Percentiles rank a stretch among this genome's conserved stretches.
Conservation (phyloP, 2,329 filamentous ascomycete species). For the Leptographium procerum region DNA sequence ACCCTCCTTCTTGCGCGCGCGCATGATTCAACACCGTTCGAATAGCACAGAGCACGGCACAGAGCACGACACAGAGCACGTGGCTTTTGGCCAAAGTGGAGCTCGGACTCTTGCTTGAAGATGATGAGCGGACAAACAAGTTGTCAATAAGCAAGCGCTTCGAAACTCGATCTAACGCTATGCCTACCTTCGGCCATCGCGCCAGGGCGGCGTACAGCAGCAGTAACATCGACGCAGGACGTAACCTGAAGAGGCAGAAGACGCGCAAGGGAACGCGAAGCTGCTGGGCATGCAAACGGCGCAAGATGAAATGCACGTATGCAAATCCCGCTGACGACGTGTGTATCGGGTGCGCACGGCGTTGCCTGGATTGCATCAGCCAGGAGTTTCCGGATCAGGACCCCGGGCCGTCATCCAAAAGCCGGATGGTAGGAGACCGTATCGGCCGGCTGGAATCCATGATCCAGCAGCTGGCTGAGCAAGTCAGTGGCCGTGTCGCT, state of each 20-base stretch:
- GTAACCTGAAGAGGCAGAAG: neutral
- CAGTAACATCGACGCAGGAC: neutral
- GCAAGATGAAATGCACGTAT: neutral
- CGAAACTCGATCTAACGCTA: neutral
- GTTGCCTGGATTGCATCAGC: neutral
- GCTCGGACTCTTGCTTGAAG: neutral
- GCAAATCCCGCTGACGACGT: neutral
- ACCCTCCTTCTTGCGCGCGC: too few relatives aligned
- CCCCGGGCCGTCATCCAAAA: neutral
- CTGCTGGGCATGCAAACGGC: conserved; percentile 42
- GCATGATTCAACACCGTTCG: too few relatives aligned
- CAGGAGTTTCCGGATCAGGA: neutral
- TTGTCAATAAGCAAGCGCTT: neutral
- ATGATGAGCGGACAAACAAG: neutral
- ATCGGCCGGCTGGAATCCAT: neutral
- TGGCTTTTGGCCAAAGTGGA: too few relatives aligned
- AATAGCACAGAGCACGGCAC: too few relatives aligned
- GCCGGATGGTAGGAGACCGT: neutral
- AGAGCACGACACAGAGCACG: too few relatives aligned
- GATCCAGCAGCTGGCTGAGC: neutral
- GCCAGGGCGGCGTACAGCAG: neutral
- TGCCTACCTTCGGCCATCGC: neutral
- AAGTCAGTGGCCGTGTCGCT: neutral
- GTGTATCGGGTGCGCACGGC: neutral
- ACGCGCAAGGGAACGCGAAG: conserved; percentile 27